Evolutionary conservation across 176 grass and related monocot species (phyloP), one percentile per base, ranked within the genome.

Genomic region (Oryza officinalis): DNA sequence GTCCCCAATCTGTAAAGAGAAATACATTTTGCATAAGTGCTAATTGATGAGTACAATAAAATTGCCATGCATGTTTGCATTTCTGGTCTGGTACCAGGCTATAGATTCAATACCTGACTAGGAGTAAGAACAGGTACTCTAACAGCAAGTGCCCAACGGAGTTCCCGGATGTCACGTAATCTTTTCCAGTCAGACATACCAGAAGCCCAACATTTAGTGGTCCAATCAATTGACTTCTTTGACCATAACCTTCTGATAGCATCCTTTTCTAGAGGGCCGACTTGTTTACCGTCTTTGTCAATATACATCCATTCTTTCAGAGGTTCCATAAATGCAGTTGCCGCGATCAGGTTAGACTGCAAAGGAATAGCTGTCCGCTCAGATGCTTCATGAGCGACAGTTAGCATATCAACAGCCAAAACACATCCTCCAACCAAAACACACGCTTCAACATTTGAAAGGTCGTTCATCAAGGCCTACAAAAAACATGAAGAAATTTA

Each of bases 101-200:
- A 41, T 20, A 89, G 65, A 86, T 54, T 72, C 17, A 67, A 76
- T 88, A 99, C 96, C 96, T 99, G 96, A 86, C 79, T 91, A 67
- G 96, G 84, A 77, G 91, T 99, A 67, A 99, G 78, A 87, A 99
- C 96, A 87, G 89, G 93, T 59, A 95, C 78, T 82, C 88, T 92
- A 74, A 89, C 77, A 70, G 93, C 90, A 65, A 99, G 88, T 76
- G 86, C 91, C 96, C 96, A 99, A 8, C 96, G 93, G 65, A 99
- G 88, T 77, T 99, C 96, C 54, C 96, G 91, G 59, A 99, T 96
- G 73, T 99, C 96, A 74, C 96, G 89, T 77, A 99, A 78, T 76
- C 91, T 88, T 85, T 99, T 99, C 93, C 91, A 96, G 87, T 99
- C 96, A 83, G 89, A 69, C 96, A 99, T 99, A 82, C 96, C 91